Evolutionary conservation across 225 moss, liverwort and hornwort genomes (phyloP), one percentile per base, ranked within the genome.

Genomic region (Neckera pumila): DNA sequence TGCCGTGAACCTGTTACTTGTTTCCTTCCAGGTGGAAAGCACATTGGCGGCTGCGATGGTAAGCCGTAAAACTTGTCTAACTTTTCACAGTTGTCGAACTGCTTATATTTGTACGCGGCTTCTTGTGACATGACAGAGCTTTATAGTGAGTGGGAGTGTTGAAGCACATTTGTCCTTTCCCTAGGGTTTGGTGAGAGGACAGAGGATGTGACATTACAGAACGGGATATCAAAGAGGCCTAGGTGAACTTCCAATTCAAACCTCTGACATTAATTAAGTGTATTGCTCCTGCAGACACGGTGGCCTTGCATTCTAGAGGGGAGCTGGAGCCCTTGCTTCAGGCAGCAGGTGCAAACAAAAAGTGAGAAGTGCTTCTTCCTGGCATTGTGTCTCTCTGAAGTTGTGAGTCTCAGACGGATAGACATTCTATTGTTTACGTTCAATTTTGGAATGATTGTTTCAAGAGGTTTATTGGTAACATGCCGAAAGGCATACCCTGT

Each of bases 1-100:
- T 85, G 75, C 42, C 67, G 63, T 73, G 33, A 38, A 38, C 38
- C 40, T 65, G 12, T 59, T 8, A 23, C 63, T 72, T 85, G 23
- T 72, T n/a, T 82, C 77, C 85, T 83, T 84, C 57, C 81, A 93
- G 93, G 93, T 77, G 94, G 94, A 61, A 90, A 94, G 88, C 94
- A 93, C 53, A 93, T 94, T 38, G 94, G 94, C 61, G 94, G 94
- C 26, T 94, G 94, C 64, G 93, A 94, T 79, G 91, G 93, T 93
- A 87, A 90, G 86, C 75, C 40, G 54, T 66, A 78, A 56, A 78
- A n/a, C 66, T 43, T 74, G 60, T 60, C 74, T 60, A 54, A 77
- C 31, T 64, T 88, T 83, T 82, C 54, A 54, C 63, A 62, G 18
- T 74, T 73, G 28, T 86, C 7, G 74, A 72, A n/a, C 47, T 72